Evolutionary conservation across 768 basidiomycete genomes (phyloP), one percentile per base, ranked within the genome.

Genomic region (Porpolomopsis calyptriformis): DNA sequence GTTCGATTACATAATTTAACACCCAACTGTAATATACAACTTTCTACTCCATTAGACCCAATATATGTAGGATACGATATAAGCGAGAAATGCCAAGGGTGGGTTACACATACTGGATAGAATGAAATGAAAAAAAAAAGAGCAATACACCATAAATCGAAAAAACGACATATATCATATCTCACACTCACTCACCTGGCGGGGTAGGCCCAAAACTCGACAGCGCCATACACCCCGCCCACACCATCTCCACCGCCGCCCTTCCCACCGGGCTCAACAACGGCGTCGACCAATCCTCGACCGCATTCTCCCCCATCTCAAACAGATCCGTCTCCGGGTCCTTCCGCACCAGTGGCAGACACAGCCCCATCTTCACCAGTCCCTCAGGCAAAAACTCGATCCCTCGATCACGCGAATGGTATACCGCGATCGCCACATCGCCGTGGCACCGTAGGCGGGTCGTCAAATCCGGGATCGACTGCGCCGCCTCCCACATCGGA

Each of bases 371-470:
- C 59, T 79, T 76, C 52, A 78, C 72, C 45, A 92, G 69, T 0
- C 86, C 89, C 40, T 93, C 81, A 0, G 82, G 75, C n/a, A 80
- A 60, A 50, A 93, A 88, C 60, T 87, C 79, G 42, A 93, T 74
- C 3, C 86, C 86, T 1, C 66, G 61, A 24, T 80, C 74, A 18
- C 80, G 74, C 20, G 77, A 73, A 42, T 71, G 62, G 52, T 82
- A 87, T 1, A 74, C 61, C 9, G 80, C 82, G 36, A 86, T 71
- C 46, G 82, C 68, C 22, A 69, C 72, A 45, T 71, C 67, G 26
- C 51, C 61, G 48, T 60, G 55, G 24, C 63, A 59, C 20, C 58
- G 52, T 27, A 70, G 67, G 11, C 65, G 64, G 19, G 64, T 58
- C 22, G 49, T 63, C 35, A 64, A 59, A 18, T 65, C 53, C 6